Evolutionary conservation across 345 rosid species (phyloP), one percentile per base, ranked within the genome.

Genomic region (Syzygium jambos): DNA sequence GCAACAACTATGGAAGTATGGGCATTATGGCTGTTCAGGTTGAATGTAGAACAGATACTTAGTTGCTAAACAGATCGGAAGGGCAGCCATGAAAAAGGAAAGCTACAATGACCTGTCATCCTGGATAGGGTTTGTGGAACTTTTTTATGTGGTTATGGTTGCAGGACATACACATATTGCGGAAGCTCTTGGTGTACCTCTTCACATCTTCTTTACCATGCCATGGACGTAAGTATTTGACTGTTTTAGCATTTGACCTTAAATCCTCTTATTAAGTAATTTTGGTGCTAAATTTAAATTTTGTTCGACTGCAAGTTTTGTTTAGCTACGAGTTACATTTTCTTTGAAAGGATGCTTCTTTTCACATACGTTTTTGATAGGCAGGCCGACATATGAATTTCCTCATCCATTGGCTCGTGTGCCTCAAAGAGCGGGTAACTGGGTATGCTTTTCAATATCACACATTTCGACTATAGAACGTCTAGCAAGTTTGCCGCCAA

Each of bases 191-290:
- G 95, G 96, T 87, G 95, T 95, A 85, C 99, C 99, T 63, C 93
- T 98, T 87, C 99, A 98, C 90, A 98, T 98, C n/a, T 96, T 95
- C 92, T 98, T 98, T 95, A 98, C 99, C 78, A 98, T 98, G 99
- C 99, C 99, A 56, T 98, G 99, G 99, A 98, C 99, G 99, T 98
- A 92, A 98, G 99, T 93, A 85, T 91, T 90, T 52, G 89, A 85
- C 89, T 21, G 30, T 68, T 23, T 68, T 68, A 34, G 3, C 46
- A 9, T 73, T 16, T 73, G 38, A 73, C 46, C n/a, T 49, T 57
- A 21, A 41, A 73, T 73, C 80, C 80, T 73, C 80, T 34, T 34
- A 43, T 19, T 73, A 73, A 73, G 49, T 73, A 34, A 34, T 73
- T 68, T 73, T 73, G 34, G 85, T 51, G 54, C 38, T 29, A 86